These are phyloP conservation scores for Puccinia hordei DNA, from an alignment of 1,284 basidiomycete species.

Conservation along the genomic window DNA sequence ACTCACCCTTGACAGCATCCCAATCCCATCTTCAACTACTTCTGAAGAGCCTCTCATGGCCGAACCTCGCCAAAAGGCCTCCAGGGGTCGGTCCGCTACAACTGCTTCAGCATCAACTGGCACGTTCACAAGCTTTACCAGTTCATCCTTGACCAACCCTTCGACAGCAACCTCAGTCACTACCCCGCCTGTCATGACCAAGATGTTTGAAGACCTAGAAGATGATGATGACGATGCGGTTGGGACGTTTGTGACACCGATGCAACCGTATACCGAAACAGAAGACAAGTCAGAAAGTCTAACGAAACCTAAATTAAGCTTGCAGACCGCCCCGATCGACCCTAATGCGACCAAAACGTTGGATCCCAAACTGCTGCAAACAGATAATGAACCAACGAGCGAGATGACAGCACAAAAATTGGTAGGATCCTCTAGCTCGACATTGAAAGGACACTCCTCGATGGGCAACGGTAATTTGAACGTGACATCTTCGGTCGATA, in stretches of 20 bases:
- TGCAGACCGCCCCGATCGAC: constrained; percentile 30
- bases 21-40: not conserved
- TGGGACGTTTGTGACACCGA: constrained; percentile 49
- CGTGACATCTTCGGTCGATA: not conserved
- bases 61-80: not conserved
- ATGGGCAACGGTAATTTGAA: constrained; percentile 3
- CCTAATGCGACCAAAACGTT: not conserved
- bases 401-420: not conserved
- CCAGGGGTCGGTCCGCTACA: constrained; percentile 27
- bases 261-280: constrained; percentile 36
- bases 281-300: not conserved
- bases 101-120: constrained; percentile 18
- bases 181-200: not conserved
- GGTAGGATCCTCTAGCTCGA: not conserved
- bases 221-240: constrained; percentile 50
- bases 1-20: constrained; percentile 18
- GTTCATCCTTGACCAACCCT: constrained; percentile 7
- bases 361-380: not conserved
- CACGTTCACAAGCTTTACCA: constrained; percentile 30
- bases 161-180: constrained; percentile 23
- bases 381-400: not conserved
- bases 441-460: not conserved
- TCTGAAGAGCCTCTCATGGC: not conserved
- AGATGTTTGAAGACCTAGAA: constrained; percentile 39
- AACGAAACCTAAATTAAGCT: constrained; percentile 39